These are phyloP conservation scores for Cyclotella choctawhatcheeana DNA, from an alignment of 108 stramenopile genomes.

Conservation along the genomic window DNA sequence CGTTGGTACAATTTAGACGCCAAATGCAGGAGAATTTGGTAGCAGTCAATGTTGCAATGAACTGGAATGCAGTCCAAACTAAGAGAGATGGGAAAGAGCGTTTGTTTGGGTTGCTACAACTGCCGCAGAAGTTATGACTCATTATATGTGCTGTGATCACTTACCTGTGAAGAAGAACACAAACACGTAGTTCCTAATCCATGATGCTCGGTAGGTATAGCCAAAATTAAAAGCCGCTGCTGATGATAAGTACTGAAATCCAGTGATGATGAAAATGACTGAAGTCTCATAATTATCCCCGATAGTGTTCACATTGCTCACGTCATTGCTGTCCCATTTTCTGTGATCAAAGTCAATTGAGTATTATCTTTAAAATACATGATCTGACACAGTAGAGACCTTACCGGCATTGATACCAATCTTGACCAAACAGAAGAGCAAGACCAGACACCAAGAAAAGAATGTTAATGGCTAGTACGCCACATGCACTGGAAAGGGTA, in stretches of 20 bases:
- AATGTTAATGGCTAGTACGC: conserved; percentile 62
- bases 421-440: conserved; percentile 48
- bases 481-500: conserved; percentile 56
- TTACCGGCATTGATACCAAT: conserved; percentile 63
- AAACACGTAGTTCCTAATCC: conserved; percentile 62
- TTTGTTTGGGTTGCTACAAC: not conserved
- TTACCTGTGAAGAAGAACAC: conserved; percentile 10
- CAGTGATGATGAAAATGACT: conserved; percentile 65
- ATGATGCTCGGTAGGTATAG: conserved; percentile 16
- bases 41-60: conserved; percentile 41
- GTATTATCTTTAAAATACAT: not conserved
- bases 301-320: conserved; percentile 43
- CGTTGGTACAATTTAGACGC: conserved; percentile 69
- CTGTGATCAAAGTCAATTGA: conserved; percentile 12
- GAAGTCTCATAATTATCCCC: conserved; percentile 65
- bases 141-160: not conserved
- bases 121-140: too few species aligned
- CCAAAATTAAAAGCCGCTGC: conserved; percentile 71
- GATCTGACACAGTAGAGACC: not conserved
- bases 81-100: conserved; percentile 16
- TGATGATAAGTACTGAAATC: conserved; percentile 61
- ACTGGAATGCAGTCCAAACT: conserved; percentile 46
- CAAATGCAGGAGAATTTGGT: conserved; percentile 63
- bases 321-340: conserved; percentile 59
- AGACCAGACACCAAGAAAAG: conserved; percentile 57